phyloP scores from a whole-genome alignment of 306 rosid genomes.

The Cyclanthera cordifolia region DNA sequence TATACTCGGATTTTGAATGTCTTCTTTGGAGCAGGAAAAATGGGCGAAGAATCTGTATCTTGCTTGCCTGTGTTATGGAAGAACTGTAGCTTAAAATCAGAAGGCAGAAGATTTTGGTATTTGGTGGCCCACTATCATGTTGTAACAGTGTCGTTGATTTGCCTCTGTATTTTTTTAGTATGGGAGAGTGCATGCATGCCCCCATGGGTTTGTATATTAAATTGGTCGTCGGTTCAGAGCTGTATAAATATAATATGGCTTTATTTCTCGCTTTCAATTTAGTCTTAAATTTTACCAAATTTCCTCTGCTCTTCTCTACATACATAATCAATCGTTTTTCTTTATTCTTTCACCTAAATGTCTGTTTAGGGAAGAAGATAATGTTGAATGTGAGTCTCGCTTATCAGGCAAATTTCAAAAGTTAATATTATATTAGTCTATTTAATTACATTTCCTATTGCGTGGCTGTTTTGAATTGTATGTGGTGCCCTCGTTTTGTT shows the following conservation, averaged over 20 bases:
- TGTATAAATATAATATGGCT: not conserved
- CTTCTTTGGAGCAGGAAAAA: conserved; percentile 53
- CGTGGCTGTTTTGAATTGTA: no score
- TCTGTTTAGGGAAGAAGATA: no score
- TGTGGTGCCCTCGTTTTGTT: no score
- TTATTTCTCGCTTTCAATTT: not conserved
- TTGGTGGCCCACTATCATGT: not conserved
- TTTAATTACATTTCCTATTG: no score
- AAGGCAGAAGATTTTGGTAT: conserved; percentile 13
- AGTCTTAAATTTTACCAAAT: not conserved
- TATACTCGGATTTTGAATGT: not conserved
- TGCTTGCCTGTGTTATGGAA: conserved; percentile 83
- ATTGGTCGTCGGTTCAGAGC: conserved; percentile 8
- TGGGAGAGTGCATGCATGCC: conserved; percentile 9
- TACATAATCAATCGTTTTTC: no score
- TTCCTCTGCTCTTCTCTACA: no score
- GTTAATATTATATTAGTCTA: no score
- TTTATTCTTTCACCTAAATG: no score
- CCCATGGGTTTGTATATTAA: conserved; percentile 11
- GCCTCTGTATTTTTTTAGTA: conserved; percentile 2
- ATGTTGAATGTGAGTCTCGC: no score
- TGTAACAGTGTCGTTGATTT: conserved; percentile 1
- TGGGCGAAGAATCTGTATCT: conserved; percentile 86
- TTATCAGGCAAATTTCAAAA: no score
- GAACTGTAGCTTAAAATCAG: conserved; percentile 58